Base-by-base conservation (phyloP, 1,284 basidiomycete species). In the Kwoniella shivajii region DNA sequence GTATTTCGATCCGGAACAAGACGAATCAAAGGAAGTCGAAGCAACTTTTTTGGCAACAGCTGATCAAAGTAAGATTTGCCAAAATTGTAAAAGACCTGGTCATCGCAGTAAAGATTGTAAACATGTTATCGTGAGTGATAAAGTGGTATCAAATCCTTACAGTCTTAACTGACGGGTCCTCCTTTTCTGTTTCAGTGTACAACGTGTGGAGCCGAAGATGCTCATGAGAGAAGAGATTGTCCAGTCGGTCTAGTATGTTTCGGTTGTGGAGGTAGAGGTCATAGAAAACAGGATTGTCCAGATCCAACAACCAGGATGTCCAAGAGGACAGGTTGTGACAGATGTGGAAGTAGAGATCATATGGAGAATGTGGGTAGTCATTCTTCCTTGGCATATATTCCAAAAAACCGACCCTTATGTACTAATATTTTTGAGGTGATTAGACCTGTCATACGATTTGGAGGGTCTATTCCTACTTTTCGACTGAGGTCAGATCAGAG, bases 371-470 rank as follows among this genome's bases (percentile, higher is more conserved):
- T 89, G 64, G 41, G 86, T 80, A 29, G 33, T 45, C 38, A 18
- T 50, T 53, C 47, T n/a, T 26, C 34, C 24, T n/a, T 18, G 22
- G 22, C 27, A 43, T 18, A 31, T 44, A 27, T 34, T 16, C 18
- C 20, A 6, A 22, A n/a, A 10, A 3, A 45, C 33, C 29, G n/a
- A 31, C 29, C n/a, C 13, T 22, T 18, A 26, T 9, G 13, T 13
- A 45, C 20, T 18, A 14, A 20, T 22, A 26, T 45, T 24, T 41
- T 26, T 27, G 2, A 56, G 44, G 37, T 44, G 36, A 54, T 57
- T 54, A 93, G 87, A 88, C 89, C 80, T 96, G 92, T 63, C 90
- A 90, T 1, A 88, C 88, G 0, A 78, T 90, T 43, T 96, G 92
- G 92, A 82, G 92, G 39, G 80, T 92, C 57, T 96, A 96, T 69